These are phyloP conservation scores for Neonectria neomacrospora DNA, from an alignment of 2,329 filamentous ascomycete species.

Conservation along the genomic window DNA sequence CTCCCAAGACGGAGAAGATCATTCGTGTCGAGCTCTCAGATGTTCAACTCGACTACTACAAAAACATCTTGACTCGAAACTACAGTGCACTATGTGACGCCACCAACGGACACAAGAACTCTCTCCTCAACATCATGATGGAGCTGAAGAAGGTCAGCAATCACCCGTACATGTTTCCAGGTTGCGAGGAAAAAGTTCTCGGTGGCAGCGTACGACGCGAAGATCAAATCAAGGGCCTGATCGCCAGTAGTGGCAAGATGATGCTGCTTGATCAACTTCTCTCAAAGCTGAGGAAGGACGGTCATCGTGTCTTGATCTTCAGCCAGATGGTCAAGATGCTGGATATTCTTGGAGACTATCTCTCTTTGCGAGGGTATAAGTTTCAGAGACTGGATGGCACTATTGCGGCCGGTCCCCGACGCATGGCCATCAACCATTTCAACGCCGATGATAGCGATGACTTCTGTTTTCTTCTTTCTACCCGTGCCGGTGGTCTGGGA, in stretches of 20 bases:
- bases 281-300: conserved; percentile 90
- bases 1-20: conserved; percentile 98
- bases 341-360: conserved; percentile 93
- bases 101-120: conserved; percentile 90
- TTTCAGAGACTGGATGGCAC: conserved; percentile 97
- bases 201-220: conserved; percentile 84
- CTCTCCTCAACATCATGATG: conserved; percentile 98
- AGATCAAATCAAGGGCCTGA: conserved; percentile 90
- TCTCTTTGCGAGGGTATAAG: conserved; percentile 91
- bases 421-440: conserved; percentile 97
- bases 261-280: conserved; percentile 97
- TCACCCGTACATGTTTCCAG: conserved; percentile 97
- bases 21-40: conserved; percentile 97
- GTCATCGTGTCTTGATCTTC: conserved; percentile 96
- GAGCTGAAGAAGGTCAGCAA: conserved; percentile 99
- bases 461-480: conserved; percentile 96
- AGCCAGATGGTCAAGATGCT: conserved; percentile 99
- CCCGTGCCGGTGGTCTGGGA: conserved; percentile 93
- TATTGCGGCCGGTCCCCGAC: conserved; percentile 86
- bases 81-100: conserved; percentile 94
- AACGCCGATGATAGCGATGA: conserved; percentile 96
- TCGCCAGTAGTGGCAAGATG: conserved; percentile 99
- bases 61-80: conserved; percentile 97
- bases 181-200: conserved; percentile 89
- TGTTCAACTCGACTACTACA: conserved; percentile 97